Percentiles rank a stretch among this genome's conserved stretches.
These are phyloP conservation scores for Paraphoma chrysanthemicola DNA, from an alignment of 2,329 filamentous ascomycete genomes.

Conservation along the genomic window DNA sequence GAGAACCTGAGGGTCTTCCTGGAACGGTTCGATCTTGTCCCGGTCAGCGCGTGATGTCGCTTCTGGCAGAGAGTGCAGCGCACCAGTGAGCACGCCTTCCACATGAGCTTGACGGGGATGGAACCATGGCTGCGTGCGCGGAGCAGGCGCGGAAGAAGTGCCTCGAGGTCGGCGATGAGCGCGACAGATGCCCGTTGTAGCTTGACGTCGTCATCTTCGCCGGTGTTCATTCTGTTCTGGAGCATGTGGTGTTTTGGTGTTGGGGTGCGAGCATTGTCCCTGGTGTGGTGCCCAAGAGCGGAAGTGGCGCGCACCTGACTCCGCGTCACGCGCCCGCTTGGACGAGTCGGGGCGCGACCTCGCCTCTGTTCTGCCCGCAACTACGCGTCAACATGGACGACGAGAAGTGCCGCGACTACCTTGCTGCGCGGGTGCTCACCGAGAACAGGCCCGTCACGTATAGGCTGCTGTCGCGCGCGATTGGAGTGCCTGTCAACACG, in stretches of 20 bases:
- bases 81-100: slow-evolving; percentile 47
- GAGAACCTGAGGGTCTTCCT: slow-evolving; percentile 92
- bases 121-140: slow-evolving; percentile 40
- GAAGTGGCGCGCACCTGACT: slow-evolving; percentile 38
- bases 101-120: slow-evolving; percentile 38
- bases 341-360: background rate
- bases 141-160: slow-evolving; percentile 44
- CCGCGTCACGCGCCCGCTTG: slow-evolving; percentile 25
- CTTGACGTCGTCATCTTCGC: slow-evolving; percentile 56
- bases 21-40: slow-evolving; percentile 78
- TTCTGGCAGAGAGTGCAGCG: background rate
- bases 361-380: background rate
- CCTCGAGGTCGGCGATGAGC: slow-evolving; percentile 38
- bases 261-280: too few relatives aligned
- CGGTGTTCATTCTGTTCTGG: slow-evolving; percentile 41
- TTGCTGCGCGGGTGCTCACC: slow-evolving; percentile 77
- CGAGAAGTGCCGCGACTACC: slow-evolving; percentile 70
- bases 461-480: slow-evolving; percentile 78
- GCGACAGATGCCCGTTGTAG: slow-evolving; percentile 52
- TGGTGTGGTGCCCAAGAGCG: too few relatives aligned
- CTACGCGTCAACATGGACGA: slow-evolving; percentile 52
- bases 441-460: slow-evolving; percentile 84
- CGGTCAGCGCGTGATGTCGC: slow-evolving; percentile 3
- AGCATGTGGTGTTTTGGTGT: background rate
- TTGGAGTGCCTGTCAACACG: slow-evolving; percentile 83